A percentile compares a stretch with the other conserved stretches of the same genome.
These are phyloP conservation scores for Patellifolia procumbens DNA, from an alignment of 179 eudicot genomes.

Conservation along the genomic window DNA sequence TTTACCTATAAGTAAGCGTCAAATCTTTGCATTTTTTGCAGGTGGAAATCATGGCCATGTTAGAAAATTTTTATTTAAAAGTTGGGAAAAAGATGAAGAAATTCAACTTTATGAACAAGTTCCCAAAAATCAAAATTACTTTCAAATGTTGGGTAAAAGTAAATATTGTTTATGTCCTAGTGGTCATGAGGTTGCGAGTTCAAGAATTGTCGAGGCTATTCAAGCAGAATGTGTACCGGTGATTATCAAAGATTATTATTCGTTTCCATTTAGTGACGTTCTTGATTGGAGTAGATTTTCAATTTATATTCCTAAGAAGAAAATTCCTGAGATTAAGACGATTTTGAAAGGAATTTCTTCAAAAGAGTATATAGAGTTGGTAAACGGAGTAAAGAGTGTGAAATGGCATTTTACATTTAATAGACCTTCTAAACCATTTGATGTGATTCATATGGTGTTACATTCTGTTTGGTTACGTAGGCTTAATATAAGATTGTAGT, in stretches of 20 bases:
- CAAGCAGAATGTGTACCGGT: conserved; percentile 44
- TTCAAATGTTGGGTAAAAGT: conserved; percentile 35
- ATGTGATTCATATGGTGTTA: conserved; percentile 48
- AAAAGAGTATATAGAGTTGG: conserved; percentile 31
- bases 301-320: conserved; percentile 25
- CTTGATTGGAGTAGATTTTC: conserved; percentile 52
- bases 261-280: conserved; percentile 48
- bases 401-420: conserved; percentile 36
- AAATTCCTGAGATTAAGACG: conserved; percentile 38
- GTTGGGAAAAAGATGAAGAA: conserved; percentile 39
- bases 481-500: conserved; percentile 32
- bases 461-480: conserved; percentile 55
- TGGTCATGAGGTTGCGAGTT: conserved; percentile 45
- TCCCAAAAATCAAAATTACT: conserved; percentile 29
- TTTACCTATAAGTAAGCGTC: conserved; percentile 19
- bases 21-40: conserved; percentile 44
- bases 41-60: conserved; percentile 46
- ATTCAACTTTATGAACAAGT: conserved; percentile 35
- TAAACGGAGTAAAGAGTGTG: conserved; percentile 37
- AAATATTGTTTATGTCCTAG: conserved; percentile 48
- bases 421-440: conserved; percentile 43
- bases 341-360: conserved; percentile 37
- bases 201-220: conserved; percentile 44
- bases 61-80: conserved; percentile 26
- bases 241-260: conserved; percentile 39